Base-by-base conservation (phyloP, 164 flowering plant species). In the Warburgia ugandensis region DNA sequence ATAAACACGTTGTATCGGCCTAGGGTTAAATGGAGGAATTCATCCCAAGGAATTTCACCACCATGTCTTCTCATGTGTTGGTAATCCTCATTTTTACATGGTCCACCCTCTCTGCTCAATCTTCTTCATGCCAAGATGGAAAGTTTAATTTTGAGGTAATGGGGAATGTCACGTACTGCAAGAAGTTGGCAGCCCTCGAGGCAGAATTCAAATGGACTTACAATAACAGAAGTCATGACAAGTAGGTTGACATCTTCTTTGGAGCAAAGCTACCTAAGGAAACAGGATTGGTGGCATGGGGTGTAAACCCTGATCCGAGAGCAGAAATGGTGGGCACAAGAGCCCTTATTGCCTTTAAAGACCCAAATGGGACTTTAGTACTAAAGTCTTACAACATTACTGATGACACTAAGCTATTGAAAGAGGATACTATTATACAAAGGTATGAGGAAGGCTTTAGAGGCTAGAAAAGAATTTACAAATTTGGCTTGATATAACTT, bases 271-370 rank as follows among this genome's bases (percentile, higher is more conserved):
- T 59, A 1, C 20, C 17, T 1, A 9, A 4, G 8, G 57, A 31
- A 1, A n/a, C 14, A 10, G 69, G 65, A 21, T 78, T 78, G 80
- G 55, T 73, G 4, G 84, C 84, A 1, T 78, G 84, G 84, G 84
- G 84, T 0, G 36, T 78, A 47, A 78, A 78, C 52, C 80, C 78
- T 0, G 23, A 10, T 3, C 1, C 16, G 2, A 10, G 6, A 1
- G 55, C 77, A 0, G 57, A 49, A 17, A 78, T 78, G 84, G 64
- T 66, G 4, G 84, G 78, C 5, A 78, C 84, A 9, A 49, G 72
- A 39, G 77, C 84, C 35, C 59, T 78, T 29, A 73, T 78, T 10
- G 77, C 72, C 36, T 52, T 75, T 40, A 37, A 25, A 16, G 46
- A 49, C 0, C 29, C 31, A 5, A 61, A 75, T 41, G 64, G 54